Conservation (phyloP, 345 rosid genomes). For the Aurinia saxatilis region DNA sequence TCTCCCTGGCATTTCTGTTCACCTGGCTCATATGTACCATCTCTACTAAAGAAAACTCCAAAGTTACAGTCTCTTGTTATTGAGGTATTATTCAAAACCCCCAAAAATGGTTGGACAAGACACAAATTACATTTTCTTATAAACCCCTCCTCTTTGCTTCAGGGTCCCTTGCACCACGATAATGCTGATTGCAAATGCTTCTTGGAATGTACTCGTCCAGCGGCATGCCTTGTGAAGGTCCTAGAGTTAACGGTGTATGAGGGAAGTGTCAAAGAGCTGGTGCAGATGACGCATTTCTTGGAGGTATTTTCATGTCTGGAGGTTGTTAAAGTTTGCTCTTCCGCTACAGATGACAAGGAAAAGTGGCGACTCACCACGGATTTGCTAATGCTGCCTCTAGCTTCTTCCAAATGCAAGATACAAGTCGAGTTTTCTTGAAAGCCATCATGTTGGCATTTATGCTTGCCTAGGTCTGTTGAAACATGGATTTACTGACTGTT, state of each 20-base stretch:
- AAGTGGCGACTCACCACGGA: not conserved
- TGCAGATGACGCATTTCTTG: not conserved
- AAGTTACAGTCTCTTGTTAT: too few relatives aligned
- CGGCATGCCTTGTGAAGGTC: not conserved
- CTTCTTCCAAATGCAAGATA: not conserved
- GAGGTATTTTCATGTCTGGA: not conserved
- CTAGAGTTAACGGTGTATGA: not conserved
- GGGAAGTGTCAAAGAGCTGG: not conserved
- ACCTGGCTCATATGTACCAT: too few relatives aligned
- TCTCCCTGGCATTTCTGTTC: too few relatives aligned
- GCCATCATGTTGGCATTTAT: not conserved
- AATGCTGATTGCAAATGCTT: not conserved
- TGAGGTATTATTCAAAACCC: too few relatives aligned
- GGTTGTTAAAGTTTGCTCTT: not conserved
- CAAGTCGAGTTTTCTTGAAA: not conserved
- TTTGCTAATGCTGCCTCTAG: conserved; percentile 1
- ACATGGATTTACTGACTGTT: not conserved
- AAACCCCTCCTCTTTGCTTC: too few relatives aligned
- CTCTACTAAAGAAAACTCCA: too few relatives aligned
- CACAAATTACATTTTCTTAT: too few relatives aligned
- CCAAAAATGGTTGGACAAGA: too few relatives aligned
- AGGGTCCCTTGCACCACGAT: not conserved
- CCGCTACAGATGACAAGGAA: not conserved
- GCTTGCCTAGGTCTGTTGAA: not conserved
- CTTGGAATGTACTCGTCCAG: not conserved